These are phyloP conservation scores for Leccinum subfulvum DNA, from an alignment of 1,284 basidiomycete species.

Conservation along the genomic window DNA sequence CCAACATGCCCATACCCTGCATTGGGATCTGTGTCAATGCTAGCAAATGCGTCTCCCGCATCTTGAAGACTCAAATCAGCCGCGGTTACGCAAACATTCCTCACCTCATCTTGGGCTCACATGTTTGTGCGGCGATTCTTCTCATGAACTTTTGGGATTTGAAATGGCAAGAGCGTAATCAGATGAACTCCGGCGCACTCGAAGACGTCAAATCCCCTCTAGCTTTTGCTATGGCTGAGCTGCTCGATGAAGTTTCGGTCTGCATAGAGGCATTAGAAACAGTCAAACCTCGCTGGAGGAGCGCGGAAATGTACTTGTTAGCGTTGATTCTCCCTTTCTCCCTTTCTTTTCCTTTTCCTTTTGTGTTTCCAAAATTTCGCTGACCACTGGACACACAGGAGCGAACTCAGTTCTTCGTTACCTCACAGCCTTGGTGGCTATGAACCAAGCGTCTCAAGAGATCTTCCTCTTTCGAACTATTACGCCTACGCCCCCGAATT, in stretches of 20 bases:
- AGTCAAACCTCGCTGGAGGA: constrained; percentile 43
- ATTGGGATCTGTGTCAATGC: constrained; percentile 68
- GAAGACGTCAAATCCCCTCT: constrained; percentile 43
- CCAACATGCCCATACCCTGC: constrained; percentile 44
- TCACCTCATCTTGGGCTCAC: constrained; percentile 41
- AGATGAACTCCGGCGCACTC: constrained; percentile 27
- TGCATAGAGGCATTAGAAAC: constrained; percentile 43
- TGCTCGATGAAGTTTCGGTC: constrained; percentile 41
- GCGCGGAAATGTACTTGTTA: constrained; percentile 44
- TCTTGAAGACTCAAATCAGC: constrained; percentile 51
- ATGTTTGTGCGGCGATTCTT: constrained; percentile 46
- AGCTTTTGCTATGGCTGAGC: constrained; percentile 38
- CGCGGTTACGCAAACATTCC: constrained; percentile 43
- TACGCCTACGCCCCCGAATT: constrained; percentile 9
- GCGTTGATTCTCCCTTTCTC: constrained; percentile 19
- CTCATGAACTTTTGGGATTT: constrained; percentile 50
- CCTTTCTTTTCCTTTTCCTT: background rate
- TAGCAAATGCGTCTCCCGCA: constrained; percentile 59
- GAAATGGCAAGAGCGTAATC: constrained; percentile 42
- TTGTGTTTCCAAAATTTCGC: background rate
- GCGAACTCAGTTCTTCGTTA: constrained; percentile 29
- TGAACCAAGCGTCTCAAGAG: constrained; percentile 21
- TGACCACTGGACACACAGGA: constrained; percentile 19
- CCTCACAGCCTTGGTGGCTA: constrained; percentile 29
- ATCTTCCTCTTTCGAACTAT: constrained; percentile 7